Evolutionary conservation across 495 filamentous ascomycete genomes (phyloP).

Genomic region (Neurospora sp.): DNA sequence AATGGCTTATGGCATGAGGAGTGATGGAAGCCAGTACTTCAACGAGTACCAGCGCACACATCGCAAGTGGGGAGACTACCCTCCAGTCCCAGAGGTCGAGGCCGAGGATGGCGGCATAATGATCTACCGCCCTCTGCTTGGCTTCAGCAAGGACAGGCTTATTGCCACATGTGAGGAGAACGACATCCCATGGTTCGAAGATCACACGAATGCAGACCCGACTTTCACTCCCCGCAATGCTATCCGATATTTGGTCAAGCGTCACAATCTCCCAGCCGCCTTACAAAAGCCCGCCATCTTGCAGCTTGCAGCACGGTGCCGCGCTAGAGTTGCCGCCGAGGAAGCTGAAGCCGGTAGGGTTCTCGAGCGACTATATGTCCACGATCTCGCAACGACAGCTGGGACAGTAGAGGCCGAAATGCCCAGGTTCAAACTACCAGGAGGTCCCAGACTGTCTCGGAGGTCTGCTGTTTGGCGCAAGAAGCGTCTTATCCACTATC

Average conservation of each 20-base stretch:
- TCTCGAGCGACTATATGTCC: constrained; percentile 20
- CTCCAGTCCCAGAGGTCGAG: constrained; percentile 10
- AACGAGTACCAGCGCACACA: constrained; percentile 12
- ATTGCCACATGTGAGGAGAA: constrained; percentile 61
- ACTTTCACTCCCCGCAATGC: constrained; percentile 75
- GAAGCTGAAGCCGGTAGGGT: constrained; percentile 28
- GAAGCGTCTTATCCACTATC: constrained; percentile 21
- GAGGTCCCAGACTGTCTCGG: constrained; percentile 4
- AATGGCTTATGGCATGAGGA: neutral
- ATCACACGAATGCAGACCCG: constrained; percentile 72
- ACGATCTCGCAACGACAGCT: constrained; percentile 27
- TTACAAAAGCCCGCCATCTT: constrained; percentile 57
- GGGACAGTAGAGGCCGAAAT: constrained; percentile 36
- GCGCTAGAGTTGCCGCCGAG: constrained; percentile 15
- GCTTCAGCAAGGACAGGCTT: constrained; percentile 60
- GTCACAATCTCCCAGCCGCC: constrained; percentile 55
- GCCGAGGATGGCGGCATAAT: constrained; percentile 61
- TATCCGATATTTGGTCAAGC: constrained; percentile 53
- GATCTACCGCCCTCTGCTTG: constrained; percentile 66
- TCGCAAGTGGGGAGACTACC: neutral
- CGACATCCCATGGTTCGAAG: constrained; percentile 65
- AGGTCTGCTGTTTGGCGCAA: constrained; percentile 11
- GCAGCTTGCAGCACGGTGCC: constrained; percentile 34
- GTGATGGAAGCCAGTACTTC: constrained; percentile 5
- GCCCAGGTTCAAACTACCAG: constrained; percentile 15